A percentile compares a stretch with the other conserved stretches of the same genome.
These are phyloP conservation scores for Daldinia bambusicola DNA, from an alignment of 495 filamentous ascomycete species.

Conservation along the genomic window DNA sequence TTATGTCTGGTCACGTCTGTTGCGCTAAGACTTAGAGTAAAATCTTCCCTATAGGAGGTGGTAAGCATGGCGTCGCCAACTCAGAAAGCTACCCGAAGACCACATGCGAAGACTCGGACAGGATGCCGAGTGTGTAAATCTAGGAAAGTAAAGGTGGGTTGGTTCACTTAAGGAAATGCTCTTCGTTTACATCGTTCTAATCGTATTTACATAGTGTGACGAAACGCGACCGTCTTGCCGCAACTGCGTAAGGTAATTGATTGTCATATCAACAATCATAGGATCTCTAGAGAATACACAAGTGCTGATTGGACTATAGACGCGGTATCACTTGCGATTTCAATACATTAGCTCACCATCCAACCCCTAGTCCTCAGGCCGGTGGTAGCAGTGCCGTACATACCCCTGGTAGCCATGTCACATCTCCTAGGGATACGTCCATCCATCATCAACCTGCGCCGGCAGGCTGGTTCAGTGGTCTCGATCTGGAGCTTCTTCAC, in stretches of 20 bases:
- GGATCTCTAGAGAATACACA: neutral
- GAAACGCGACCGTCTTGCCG: conserved; percentile 40
- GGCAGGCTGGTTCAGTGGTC: conserved; percentile 24
- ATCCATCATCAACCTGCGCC: conserved; percentile 15
- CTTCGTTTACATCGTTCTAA: conserved; percentile 14
- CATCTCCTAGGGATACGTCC: conserved; percentile 20
- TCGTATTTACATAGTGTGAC: conserved; percentile 29
- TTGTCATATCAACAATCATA: neutral
- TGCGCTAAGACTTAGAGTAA: neutral
- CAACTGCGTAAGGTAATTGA: conserved; percentile 33
- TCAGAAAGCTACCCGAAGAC: conserved; percentile 34
- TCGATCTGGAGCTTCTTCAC: conserved; percentile 42
- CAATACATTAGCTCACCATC: conserved; percentile 13
- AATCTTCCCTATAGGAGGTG: neutral
- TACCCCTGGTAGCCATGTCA: conserved; percentile 9
- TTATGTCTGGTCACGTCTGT: neutral
- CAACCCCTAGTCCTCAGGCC: neutral
- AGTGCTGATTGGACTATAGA: conserved; percentile 24
- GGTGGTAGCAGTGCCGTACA: conserved; percentile 1
- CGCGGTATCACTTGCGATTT: conserved; percentile 40
- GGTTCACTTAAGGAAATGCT: conserved; percentile 8
- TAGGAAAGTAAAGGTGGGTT: conserved; percentile 41
- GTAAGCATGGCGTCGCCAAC: conserved; percentile 26
- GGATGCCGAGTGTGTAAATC: conserved; percentile 43
- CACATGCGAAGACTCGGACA: conserved; percentile 41